A percentile compares a stretch with the other conserved stretches of the same genome.
phyloP scores from a whole-genome alignment of 805 yeast genomes.

The Candida krabiensis region DNA sequence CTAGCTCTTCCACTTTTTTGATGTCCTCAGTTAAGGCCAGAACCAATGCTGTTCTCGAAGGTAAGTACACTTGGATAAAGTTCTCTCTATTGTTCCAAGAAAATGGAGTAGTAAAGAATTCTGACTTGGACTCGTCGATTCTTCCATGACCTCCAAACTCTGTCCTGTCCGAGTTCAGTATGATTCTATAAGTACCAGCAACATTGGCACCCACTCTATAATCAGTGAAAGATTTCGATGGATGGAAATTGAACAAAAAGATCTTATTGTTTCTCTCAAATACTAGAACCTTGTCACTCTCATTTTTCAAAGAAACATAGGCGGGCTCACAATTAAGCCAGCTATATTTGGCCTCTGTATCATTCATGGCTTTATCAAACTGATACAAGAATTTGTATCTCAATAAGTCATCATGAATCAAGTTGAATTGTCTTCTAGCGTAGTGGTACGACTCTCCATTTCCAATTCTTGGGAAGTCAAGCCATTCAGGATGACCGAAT shows the following conservation, averaged over 20 bases:
- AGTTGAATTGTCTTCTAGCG: slow-evolving; percentile 92
- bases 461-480: slow-evolving; percentile 92
- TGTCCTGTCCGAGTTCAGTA: slow-evolving; percentile 69
- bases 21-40: slow-evolving; percentile 45
- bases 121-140: slow-evolving; percentile 52
- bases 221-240: slow-evolving; percentile 76
- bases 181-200: slow-evolving; percentile 73
- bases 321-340: slow-evolving; percentile 76
- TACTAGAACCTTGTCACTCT: slow-evolving; percentile 82
- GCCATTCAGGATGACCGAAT: slow-evolving; percentile 99
- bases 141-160: slow-evolving; percentile 83
- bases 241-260: slow-evolving; percentile 89
- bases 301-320: slow-evolving; percentile 84
- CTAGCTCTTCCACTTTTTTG: slow-evolving; percentile 7
- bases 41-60: slow-evolving; percentile 70
- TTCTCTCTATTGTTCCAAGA: slow-evolving; percentile 80
- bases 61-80: slow-evolving; percentile 75
- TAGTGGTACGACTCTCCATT: slow-evolving; percentile 88
- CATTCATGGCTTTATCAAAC: slow-evolving; percentile 88
- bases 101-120: slow-evolving; percentile 69
- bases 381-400: slow-evolving; percentile 74
- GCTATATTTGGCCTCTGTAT: slow-evolving; percentile 63
- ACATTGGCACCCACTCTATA: slow-evolving; percentile 87
- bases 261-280: slow-evolving; percentile 85
- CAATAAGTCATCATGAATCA: slow-evolving; percentile 74